Conservation (phyloP, 179 eudicot species). For the Spinacia oleracea region DNA sequence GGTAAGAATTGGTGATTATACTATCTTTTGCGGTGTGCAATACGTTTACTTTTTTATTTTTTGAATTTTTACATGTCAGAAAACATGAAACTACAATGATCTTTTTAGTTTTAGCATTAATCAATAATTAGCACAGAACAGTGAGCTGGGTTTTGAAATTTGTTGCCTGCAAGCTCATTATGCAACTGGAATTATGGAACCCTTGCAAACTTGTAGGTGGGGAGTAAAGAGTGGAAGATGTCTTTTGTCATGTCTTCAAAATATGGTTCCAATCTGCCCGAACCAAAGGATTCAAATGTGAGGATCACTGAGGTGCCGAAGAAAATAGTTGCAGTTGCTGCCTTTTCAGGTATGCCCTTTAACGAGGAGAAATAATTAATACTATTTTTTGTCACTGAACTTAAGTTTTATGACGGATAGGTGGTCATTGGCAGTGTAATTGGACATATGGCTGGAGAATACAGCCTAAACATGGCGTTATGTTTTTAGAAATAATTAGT, state of each 20-base stretch:
- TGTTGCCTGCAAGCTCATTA: background rate
- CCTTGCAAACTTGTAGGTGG: conserved; percentile 36
- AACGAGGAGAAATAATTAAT: too few species aligned
- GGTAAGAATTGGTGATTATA: conserved; percentile 33
- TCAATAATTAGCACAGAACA: background rate
- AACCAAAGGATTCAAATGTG: conserved; percentile 86
- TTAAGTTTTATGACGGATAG: background rate
- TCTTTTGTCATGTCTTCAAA: conserved; percentile 96
- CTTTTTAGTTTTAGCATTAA: too few species aligned
- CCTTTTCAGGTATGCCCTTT: conserved; percentile 76
- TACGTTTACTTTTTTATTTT: background rate
- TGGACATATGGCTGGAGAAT: background rate
- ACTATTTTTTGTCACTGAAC: too few species aligned
- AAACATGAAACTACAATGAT: background rate
- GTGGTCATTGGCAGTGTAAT: background rate
- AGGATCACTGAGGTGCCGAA: conserved; percentile 79
- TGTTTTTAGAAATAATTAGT: background rate
- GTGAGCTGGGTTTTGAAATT: background rate
- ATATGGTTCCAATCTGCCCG: conserved; percentile 79
- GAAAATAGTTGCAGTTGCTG: conserved; percentile 69
- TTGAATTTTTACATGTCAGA: too few species aligned
- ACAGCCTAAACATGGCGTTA: too few species aligned
- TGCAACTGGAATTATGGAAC: conserved; percentile 7
- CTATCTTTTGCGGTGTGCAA: conserved; percentile 12
- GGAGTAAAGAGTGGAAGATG: conserved; percentile 79